Conservation (phyloP, 176 grass and related monocot genomes). For the Ensete ventricosum region DNA sequence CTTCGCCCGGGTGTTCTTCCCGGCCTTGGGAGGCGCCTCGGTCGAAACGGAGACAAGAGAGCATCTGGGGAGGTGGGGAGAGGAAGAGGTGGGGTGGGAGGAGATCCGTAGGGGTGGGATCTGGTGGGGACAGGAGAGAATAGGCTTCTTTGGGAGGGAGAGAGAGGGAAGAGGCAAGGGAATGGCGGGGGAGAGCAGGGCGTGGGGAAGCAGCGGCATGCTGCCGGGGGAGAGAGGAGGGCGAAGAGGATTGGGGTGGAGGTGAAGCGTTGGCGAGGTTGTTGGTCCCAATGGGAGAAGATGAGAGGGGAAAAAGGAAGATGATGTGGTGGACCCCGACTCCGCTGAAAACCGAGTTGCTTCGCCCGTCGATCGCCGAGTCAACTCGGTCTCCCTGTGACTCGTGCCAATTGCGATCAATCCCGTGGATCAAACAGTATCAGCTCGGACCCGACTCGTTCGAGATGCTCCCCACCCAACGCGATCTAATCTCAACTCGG, state of each 20-base stretch:
- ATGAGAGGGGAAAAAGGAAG: not conserved
- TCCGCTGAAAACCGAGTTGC: not conserved
- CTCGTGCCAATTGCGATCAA: too few species aligned
- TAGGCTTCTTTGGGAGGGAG: not conserved
- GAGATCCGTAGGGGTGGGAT: not conserved
- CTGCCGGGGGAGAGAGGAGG: not conserved
- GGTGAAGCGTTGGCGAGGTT: not conserved
- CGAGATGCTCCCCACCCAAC: too few species aligned
- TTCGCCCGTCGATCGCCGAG: not conserved
- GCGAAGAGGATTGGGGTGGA: not conserved
- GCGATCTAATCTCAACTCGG: too few species aligned
- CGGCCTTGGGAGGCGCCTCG: not conserved
- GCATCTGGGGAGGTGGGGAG: conserved; percentile 8
- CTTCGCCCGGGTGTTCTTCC: conserved; percentile 10
- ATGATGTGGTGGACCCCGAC: not conserved
- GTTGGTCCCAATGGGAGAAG: not conserved
- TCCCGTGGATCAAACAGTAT: too few species aligned
- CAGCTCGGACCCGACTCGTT: too few species aligned
- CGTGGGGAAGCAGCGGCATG: conserved; percentile 23
- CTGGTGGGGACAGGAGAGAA: conserved; percentile 4
- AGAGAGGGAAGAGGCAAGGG: conserved; percentile 1
- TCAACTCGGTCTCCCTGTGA: not conserved
- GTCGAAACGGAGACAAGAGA: conserved; percentile 26
- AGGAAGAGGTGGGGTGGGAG: not conserved
- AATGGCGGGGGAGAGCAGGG: conserved; percentile 16